Conservation (phyloP, 129 eudicot species). For the Artemisia argyi region DNA sequence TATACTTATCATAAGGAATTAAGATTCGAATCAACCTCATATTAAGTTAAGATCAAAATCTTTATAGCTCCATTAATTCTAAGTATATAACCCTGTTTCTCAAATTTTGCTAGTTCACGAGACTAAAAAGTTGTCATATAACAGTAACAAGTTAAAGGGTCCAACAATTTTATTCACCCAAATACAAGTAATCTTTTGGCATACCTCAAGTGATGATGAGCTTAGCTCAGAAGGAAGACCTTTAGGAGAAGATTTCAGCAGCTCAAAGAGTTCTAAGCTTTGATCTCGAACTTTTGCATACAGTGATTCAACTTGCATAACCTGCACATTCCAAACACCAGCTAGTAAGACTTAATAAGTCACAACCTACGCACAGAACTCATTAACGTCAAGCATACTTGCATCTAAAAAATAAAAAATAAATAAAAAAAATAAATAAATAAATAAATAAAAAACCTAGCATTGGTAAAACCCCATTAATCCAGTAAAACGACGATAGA, state of each 20-base stretch:
- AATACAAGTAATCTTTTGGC: neutral
- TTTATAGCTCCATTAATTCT: neutral
- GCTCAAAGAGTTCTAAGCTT: conserved; percentile 63
- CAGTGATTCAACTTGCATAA: conserved; percentile 75
- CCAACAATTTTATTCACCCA: no score
- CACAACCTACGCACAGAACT: neutral
- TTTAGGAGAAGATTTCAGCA: conserved; percentile 55
- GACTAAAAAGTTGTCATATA: no score
- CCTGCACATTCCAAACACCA: conserved; percentile 45
- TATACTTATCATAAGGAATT: neutral
- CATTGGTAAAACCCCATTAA: neutral
- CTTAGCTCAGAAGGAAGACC: conserved; percentile 52
- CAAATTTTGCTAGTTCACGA: no score
- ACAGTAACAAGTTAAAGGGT: no score
- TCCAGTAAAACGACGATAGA: neutral
- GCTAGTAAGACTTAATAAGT: conserved; percentile 7
- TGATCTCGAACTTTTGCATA: conserved; percentile 42
- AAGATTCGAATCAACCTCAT: neutral
- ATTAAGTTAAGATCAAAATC: neutral
- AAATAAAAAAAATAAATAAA: no score
- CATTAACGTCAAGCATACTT: no score
- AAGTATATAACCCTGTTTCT: no score
- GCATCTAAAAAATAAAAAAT: neutral
- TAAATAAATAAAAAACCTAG: conserved; percentile 7
- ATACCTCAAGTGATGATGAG: conserved; percentile 84